Percentiles rank a stretch among this genome's conserved stretches.
Evolutionary conservation across 306 rosid species (phyloP).

Genomic region (Dicorynia guianensis): DNA sequence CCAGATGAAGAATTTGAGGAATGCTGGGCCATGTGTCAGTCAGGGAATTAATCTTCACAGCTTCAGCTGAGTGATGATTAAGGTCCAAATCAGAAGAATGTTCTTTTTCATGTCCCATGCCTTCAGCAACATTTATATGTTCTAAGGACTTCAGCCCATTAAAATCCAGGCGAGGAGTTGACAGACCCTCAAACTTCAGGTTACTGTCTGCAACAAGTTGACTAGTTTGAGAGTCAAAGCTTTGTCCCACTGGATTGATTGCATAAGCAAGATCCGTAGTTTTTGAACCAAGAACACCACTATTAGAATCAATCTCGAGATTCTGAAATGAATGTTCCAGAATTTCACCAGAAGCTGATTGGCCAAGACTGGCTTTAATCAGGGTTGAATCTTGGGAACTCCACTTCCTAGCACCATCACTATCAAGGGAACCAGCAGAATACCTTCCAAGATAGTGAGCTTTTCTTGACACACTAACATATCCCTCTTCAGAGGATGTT

Average conservation of each 20-base stretch:
- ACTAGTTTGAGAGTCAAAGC: conserved; percentile 59
- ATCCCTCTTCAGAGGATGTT: conserved; percentile 97
- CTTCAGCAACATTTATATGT: conserved; percentile 59
- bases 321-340: conserved; percentile 60
- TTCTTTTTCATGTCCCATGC: conserved; percentile 55
- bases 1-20: conserved; percentile 94
- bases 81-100: conserved; percentile 60
- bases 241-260: conserved; percentile 56
- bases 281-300: conserved; percentile 56
- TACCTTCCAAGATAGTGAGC: conserved; percentile 77
- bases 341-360: conserved; percentile 67
- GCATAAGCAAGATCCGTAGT: conserved; percentile 57
- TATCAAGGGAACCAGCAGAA: conserved; percentile 91
- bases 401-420: conserved; percentile 92
- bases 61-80: conserved; percentile 56
- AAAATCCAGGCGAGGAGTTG: conserved; percentile 61
- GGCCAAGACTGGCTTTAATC: conserved; percentile 61
- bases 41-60: conserved; percentile 54
- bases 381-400: conserved; percentile 82
- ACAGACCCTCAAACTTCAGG: conserved; percentile 63
- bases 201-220: conserved; percentile 58
- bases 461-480: conserved; percentile 74
- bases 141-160: conserved; percentile 59
- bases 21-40: conserved; percentile 83
- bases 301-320: conserved; percentile 64